These are phyloP conservation scores for Ophiostoma montium DNA, from an alignment of 2,329 filamentous ascomycete genomes.

Conservation along the genomic window DNA sequence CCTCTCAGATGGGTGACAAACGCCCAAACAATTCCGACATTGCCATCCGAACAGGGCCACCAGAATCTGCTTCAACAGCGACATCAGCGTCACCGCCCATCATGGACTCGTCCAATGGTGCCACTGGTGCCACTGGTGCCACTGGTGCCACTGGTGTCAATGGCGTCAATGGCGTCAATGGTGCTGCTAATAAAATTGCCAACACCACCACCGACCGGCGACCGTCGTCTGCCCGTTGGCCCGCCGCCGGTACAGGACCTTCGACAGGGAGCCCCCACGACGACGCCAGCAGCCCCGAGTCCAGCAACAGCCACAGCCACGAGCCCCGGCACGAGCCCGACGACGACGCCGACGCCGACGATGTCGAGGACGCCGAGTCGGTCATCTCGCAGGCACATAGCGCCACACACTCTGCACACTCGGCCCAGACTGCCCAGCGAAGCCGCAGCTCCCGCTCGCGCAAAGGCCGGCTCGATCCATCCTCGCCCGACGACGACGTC, in stretches of 20 bases:
- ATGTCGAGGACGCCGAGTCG: slow-evolving; percentile 51
- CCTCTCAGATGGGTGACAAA: neutral
- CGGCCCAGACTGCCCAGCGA: neutral
- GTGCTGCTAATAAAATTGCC: too few species aligned
- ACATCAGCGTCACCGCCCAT: neutral
- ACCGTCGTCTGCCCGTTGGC: neutral
- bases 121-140: too few species aligned
- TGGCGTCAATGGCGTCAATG: too few species aligned
- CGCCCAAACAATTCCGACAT: neutral
- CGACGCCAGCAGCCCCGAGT: neutral
- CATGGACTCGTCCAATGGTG: neutral
- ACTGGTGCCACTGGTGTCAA: too few species aligned
- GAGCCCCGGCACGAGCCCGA: slow-evolving; percentile 14
- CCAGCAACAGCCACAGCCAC: neutral
- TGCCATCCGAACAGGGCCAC: neutral
- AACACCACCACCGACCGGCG: too few species aligned
- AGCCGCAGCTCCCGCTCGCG: neutral
- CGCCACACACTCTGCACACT: neutral
- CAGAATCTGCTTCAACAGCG: neutral
- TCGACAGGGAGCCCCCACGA: neutral
- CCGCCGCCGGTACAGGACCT: neutral
- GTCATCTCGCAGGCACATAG: neutral
- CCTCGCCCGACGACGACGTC: neutral
- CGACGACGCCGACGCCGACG: slow-evolving; percentile 23
- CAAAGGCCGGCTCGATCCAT: neutral